Conservation (phyloP, 495 filamentous ascomycete species). For the Neurospora sp. region DNA sequence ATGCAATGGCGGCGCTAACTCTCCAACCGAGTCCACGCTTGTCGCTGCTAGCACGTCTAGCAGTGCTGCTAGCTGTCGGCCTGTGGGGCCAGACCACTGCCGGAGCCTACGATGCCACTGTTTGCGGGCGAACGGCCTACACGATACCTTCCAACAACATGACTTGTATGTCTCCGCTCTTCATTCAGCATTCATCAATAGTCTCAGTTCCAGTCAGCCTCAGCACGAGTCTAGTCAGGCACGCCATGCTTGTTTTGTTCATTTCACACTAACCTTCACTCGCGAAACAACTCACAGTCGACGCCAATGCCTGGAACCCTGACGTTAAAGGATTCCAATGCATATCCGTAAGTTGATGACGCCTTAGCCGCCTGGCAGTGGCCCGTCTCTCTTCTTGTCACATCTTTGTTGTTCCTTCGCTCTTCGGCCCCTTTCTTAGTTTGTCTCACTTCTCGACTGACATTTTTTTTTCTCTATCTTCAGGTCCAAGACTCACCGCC, state of each 20-base stretch:
- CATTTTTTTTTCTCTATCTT: background rate
- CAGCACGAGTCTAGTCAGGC: background rate
- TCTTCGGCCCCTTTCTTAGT: background rate
- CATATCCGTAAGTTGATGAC: slow-evolving; percentile 15
- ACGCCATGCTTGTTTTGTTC: background rate
- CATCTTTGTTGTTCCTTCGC: background rate
- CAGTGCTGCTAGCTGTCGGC: background rate
- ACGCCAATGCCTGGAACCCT: slow-evolving; percentile 24
- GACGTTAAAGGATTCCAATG: slow-evolving; percentile 19
- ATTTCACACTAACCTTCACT: background rate
- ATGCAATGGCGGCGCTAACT: background rate
- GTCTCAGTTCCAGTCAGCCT: background rate
- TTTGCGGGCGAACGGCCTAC: slow-evolving; percentile 16
- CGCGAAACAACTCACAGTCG: slow-evolving; percentile 2
- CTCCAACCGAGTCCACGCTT: background rate
- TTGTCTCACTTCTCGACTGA: background rate
- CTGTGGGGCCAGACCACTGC: slow-evolving; percentile 8
- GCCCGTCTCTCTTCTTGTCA: background rate
- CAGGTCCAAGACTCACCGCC: slow-evolving; percentile 23
- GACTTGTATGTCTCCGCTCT: slow-evolving; percentile 13
- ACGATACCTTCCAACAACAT: slow-evolving; percentile 12
- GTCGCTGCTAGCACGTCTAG: background rate
- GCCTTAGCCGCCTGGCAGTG: background rate
- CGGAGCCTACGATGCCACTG: slow-evolving; percentile 12
- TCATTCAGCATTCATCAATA: background rate